Percentiles rank a stretch among this genome's conserved stretches.
phyloP scores from a whole-genome alignment of 768 basidiomycete species.

The Podaxis sp. region DNA sequence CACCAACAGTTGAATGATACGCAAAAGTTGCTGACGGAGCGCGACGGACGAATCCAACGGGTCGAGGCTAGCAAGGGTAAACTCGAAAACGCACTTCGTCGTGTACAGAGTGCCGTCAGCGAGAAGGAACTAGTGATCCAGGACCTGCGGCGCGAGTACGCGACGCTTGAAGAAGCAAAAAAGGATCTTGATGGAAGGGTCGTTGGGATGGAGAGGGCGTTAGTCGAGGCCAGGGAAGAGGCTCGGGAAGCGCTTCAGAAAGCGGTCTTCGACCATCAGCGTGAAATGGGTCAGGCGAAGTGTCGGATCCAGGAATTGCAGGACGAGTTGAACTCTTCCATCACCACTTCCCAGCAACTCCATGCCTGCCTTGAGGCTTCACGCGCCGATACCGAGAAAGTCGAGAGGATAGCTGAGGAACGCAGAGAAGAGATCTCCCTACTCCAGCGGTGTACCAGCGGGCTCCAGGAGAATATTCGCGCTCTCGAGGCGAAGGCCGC shows the following conservation, averaged over 20 bases:
- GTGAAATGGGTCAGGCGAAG: not conserved
- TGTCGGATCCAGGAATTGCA: not conserved
- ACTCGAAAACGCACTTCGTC: not conserved
- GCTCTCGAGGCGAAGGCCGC: not conserved
- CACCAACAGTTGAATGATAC: not conserved
- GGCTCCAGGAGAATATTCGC: not conserved
- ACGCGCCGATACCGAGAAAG: not conserved
- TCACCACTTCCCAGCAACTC: slow-evolving; percentile 1
- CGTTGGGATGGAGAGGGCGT: not conserved
- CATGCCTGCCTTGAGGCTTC: slow-evolving; percentile 1
- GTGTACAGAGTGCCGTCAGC: not conserved
- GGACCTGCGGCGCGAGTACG: not conserved
- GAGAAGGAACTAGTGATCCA: not conserved
- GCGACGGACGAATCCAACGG: not conserved
- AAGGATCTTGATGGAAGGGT: not conserved
- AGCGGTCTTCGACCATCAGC: not conserved
- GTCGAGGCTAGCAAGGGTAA: not conserved
- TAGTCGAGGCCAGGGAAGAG: not conserved
- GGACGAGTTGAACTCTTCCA: not conserved
- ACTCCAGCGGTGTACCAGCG: not conserved
- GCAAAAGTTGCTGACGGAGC: not conserved
- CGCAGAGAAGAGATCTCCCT: not conserved
- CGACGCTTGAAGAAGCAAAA: not conserved
- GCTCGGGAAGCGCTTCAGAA: not conserved
- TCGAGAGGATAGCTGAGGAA: not conserved